A percentile compares a stretch with the other conserved stretches of the same genome.
Conservation (phyloP, 169 alveolate species). For the Babesia sp. region DNA sequence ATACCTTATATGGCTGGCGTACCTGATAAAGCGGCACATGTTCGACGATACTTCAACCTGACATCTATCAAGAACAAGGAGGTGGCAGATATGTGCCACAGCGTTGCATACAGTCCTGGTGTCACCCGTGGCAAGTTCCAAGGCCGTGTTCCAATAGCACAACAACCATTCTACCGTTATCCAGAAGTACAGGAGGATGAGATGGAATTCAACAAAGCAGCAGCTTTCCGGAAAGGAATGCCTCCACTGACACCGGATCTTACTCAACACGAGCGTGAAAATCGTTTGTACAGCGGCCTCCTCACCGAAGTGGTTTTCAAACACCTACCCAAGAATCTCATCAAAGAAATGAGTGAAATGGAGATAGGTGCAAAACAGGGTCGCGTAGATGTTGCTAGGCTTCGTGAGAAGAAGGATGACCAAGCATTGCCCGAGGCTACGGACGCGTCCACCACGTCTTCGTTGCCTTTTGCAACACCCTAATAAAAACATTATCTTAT, state of each 20-base stretch:
- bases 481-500: too few relatives aligned
- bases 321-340: slow-evolving; percentile 8
- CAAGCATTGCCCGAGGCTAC: too few relatives aligned
- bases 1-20: slow-evolving; percentile 19
- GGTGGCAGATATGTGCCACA: slow-evolving; percentile 5
- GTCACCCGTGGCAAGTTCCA: slow-evolving; percentile 44
- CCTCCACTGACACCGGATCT: neutral
- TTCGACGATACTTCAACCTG: slow-evolving; percentile 21
- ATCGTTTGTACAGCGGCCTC: slow-evolving; percentile 57
- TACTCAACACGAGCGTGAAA: slow-evolving; percentile 2
- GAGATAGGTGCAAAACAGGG: slow-evolving; percentile 57
- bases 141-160: slow-evolving; percentile 26
- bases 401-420: neutral
- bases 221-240: slow-evolving; percentile 17
- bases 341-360: slow-evolving; percentile 37
- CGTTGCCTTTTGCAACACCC: too few relatives aligned
- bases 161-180: slow-evolving; percentile 14
- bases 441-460: too few relatives aligned
- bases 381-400: neutral
- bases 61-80: neutral
- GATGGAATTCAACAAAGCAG: slow-evolving; percentile 24
- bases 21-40: slow-evolving; percentile 15
- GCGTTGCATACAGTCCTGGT: slow-evolving; percentile 25
- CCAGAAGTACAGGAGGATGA: slow-evolving; percentile 4
- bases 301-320: slow-evolving; percentile 33